These are phyloP conservation scores for Candida easanensis DNA, from an alignment of 805 yeast genomes.

Conservation along the genomic window DNA sequence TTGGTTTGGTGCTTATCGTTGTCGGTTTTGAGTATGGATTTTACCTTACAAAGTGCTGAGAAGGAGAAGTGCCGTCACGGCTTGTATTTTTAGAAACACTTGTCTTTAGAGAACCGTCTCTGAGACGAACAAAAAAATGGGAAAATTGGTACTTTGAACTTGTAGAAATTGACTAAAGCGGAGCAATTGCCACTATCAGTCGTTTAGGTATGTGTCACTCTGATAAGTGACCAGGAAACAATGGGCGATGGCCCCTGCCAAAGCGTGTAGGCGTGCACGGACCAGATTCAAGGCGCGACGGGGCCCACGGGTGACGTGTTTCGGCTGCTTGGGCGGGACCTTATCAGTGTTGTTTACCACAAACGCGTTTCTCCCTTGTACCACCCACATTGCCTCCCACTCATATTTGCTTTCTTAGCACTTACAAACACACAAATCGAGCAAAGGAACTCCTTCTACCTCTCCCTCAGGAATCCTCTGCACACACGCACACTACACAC, in stretches of 20 bases:
- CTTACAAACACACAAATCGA: no score
- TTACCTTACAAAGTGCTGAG: neutral
- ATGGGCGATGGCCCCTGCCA: neutral
- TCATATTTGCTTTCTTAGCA: no score
- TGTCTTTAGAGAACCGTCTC: neutral
- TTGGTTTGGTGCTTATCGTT: neutral
- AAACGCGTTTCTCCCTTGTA: conserved; percentile 9
- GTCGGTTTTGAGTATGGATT: neutral
- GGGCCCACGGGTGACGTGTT: conserved; percentile 3
- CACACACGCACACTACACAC: neutral
- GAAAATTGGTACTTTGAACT: conserved; percentile 1
- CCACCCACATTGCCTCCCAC: neutral
- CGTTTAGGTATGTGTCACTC: neutral
- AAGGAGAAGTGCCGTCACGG: conserved; percentile 4
- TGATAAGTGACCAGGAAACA: neutral
- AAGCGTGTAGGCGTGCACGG: neutral
- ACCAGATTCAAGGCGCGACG: neutral
- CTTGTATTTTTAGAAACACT: conserved; percentile 14
- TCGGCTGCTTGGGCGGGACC: conserved; percentile 1
- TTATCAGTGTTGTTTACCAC: conserved; percentile 15
- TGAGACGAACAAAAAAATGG: conserved; percentile 7
- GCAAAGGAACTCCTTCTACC: no score
- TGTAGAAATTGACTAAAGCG: neutral
- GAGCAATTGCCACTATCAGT: no score
- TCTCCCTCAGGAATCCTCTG: no score